phyloP scores from a whole-genome alignment of 192 early-diverging fungal species.

The Umbelopsis isabellina region DNA sequence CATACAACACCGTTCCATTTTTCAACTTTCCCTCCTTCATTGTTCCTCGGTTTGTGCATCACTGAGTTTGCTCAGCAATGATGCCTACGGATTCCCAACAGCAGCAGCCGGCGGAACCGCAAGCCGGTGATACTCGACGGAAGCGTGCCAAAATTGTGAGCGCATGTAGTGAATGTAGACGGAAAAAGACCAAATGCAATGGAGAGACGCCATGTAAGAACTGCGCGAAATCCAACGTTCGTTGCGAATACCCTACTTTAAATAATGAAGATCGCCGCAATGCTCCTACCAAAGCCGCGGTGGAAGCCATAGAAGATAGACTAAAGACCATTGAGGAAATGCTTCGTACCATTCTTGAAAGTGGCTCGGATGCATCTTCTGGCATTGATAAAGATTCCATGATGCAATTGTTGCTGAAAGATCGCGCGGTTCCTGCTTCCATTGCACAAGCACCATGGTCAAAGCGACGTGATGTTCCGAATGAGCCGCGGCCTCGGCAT shows the following conservation, averaged over 20 bases:
- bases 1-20: neutral
- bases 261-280: slow-evolving; percentile 37
- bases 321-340: slow-evolving; percentile 44
- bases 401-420: slow-evolving; percentile 16
- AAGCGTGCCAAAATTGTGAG: slow-evolving; percentile 46
- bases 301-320: slow-evolving; percentile 43
- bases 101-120: slow-evolving; percentile 25
- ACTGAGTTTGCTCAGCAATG: slow-evolving; percentile 12
- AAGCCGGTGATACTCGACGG: slow-evolving; percentile 30
- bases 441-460: neutral
- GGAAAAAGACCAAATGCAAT: slow-evolving; percentile 44
- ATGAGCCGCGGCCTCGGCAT: neutral
- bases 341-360: slow-evolving; percentile 38
- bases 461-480: neutral
- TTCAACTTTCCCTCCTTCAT: slow-evolving; percentile 15
- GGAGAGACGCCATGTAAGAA: slow-evolving; percentile 39
- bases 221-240: slow-evolving; percentile 35
- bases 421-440: neutral
- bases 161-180: slow-evolving; percentile 41
- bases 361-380: slow-evolving; percentile 12
- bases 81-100: slow-evolving; percentile 23
- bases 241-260: slow-evolving; percentile 33
- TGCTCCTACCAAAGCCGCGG: slow-evolving; percentile 25
- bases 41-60: slow-evolving; percentile 6
- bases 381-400: slow-evolving; percentile 10